These are phyloP conservation scores for Backusella luteola DNA, from an alignment of 192 early-diverging fungal genomes.

Conservation along the genomic window DNA sequence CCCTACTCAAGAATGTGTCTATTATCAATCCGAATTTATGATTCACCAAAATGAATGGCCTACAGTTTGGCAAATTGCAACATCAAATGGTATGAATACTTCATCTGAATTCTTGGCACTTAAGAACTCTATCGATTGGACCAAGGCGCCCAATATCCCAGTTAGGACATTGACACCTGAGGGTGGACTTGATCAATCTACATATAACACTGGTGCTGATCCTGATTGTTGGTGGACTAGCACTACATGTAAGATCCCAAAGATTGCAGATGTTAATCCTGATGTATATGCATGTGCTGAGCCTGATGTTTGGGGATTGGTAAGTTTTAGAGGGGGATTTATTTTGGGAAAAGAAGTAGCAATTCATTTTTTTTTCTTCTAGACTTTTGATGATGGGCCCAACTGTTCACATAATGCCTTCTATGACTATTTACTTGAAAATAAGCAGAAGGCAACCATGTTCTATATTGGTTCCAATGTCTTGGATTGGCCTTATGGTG, in stretches of 20 bases:
- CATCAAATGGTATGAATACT: conserved; percentile 19
- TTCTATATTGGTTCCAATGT: conserved; percentile 41
- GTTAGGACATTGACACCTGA: conserved; percentile 19
- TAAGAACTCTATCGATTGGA: conserved; percentile 40
- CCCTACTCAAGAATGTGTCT: conserved; percentile 19
- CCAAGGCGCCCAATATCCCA: conserved; percentile 32
- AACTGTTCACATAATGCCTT: conserved; percentile 40
- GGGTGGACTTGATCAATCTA: conserved; percentile 21
- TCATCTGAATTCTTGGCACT: conserved; percentile 33
- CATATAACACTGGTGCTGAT: conserved; percentile 13
- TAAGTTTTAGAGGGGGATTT: background rate
- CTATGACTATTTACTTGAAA: conserved; percentile 37
- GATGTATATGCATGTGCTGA: conserved; percentile 16
- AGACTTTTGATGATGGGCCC: conserved; percentile 57
- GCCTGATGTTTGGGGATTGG: conserved; percentile 20
- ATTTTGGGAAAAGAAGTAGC: background rate
- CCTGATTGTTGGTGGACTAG: conserved; percentile 42
- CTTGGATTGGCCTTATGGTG: conserved; percentile 32
- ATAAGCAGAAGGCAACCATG: conserved; percentile 36
- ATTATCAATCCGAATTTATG: conserved; percentile 9
- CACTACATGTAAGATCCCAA: conserved; percentile 15
- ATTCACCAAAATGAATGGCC: conserved; percentile 13
- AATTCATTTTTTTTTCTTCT: background rate
- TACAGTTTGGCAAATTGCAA: conserved; percentile 12
- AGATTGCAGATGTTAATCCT: conserved; percentile 14